These are phyloP conservation scores for Trichoderma pleuroti DNA, from an alignment of 2,329 filamentous ascomycete species.

Conservation along the genomic window DNA sequence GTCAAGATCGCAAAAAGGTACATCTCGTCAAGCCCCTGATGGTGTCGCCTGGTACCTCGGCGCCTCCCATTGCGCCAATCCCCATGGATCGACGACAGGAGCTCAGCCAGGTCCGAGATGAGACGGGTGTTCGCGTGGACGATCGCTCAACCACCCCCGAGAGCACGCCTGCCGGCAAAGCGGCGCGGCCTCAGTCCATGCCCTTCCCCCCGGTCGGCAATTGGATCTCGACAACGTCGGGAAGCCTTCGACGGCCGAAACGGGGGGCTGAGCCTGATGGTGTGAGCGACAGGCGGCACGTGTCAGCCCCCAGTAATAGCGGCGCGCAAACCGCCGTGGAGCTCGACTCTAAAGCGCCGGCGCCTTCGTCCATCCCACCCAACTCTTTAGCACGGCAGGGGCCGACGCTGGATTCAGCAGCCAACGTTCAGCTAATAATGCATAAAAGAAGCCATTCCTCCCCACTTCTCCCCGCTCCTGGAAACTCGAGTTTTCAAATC, in stretches of 20 bases:
- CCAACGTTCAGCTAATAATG: conserved; percentile 15
- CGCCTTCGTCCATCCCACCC: conserved; percentile 25
- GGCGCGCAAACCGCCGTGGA: conserved; percentile 31
- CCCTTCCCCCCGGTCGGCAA: conserved; percentile 55
- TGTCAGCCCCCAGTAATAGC: conserved; percentile 47
- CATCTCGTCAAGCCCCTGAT: conserved; percentile 38
- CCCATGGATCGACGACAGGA: conserved; percentile 28
- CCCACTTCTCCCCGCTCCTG: conserved; percentile 53
- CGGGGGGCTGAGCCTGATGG: conserved; percentile 42
- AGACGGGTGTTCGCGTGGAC: neutral
- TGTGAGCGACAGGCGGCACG: conserved; percentile 48
- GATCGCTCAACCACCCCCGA: conserved; percentile 30
- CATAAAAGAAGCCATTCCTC: conserved; percentile 47
- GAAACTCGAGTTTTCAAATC: conserved; percentile 52
- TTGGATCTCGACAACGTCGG: conserved; percentile 53
- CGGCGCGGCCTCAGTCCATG: conserved; percentile 56
- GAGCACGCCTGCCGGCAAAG: conserved; percentile 42
- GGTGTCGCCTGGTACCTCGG: conserved; percentile 31
- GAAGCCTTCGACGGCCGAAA: conserved; percentile 56
- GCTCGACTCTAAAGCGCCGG: conserved; percentile 21
- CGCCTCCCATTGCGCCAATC: conserved; percentile 24
- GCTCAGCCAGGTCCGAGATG: neutral
- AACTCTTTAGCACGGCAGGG: conserved; percentile 20
- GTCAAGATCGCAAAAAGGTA: conserved; percentile 26
- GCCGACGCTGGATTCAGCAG: conserved; percentile 21